Conservation (phyloP, 805 yeast species). For the Hanseniaspora meyeri region DNA sequence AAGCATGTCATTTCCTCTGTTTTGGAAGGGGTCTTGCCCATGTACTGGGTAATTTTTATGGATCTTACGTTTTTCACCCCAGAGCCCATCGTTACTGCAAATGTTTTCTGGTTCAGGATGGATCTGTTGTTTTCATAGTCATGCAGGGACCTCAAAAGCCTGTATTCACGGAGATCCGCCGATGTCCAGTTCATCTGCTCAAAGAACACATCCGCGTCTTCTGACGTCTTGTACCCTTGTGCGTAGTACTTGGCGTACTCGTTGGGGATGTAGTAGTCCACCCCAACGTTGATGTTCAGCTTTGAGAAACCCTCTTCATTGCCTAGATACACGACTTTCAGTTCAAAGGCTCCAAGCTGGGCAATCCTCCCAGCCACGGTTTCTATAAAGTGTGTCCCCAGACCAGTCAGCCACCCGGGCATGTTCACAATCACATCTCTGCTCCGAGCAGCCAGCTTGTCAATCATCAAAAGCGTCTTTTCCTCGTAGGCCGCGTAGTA, state of each 20-base stretch:
- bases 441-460: slow-evolving; percentile 33
- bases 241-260: not conserved
- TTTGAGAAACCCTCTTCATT: not conserved
- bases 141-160: slow-evolving; percentile 45
- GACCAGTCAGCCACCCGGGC: slow-evolving; percentile 88
- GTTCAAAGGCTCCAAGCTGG: not conserved
- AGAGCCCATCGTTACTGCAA: slow-evolving; percentile 30
- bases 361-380: slow-evolving; percentile 24
- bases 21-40: not conserved
- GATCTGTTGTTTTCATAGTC: slow-evolving; percentile 15
- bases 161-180: slow-evolving; percentile 40
- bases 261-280: not conserved
- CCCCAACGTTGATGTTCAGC: not conserved
- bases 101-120: slow-evolving; percentile 25
- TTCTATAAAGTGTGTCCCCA: slow-evolving; percentile 56
- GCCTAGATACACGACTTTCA: not conserved
- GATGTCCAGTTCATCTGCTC: slow-evolving; percentile 33
- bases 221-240: slow-evolving; percentile 13
- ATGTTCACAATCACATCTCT: slow-evolving; percentile 41
- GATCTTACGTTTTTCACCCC: slow-evolving; percentile 21
- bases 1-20: slow-evolving; percentile 2
- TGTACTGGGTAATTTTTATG: not conserved
- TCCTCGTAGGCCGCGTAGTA: not conserved
- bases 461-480: not conserved
- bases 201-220: slow-evolving; percentile 25